Percentiles rank a stretch among this genome's conserved stretches.
Evolutionary conservation across 805 yeast genomes (phyloP).

Genomic region (Sugiyamaella valdiviana): DNA sequence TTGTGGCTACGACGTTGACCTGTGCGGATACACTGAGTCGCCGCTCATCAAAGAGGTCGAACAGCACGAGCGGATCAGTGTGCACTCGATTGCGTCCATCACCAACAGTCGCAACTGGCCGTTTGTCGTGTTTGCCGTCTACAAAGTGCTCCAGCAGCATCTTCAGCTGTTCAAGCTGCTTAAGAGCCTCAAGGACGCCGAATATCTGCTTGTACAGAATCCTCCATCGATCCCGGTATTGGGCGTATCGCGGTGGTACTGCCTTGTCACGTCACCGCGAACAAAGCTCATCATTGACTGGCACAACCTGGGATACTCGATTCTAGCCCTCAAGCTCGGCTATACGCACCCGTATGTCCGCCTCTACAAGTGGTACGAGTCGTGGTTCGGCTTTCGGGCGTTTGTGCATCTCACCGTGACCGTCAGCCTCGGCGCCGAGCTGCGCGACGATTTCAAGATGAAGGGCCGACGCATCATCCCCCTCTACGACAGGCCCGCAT

Average conservation of each 20-base stretch:
- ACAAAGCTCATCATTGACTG: constrained; percentile 78
- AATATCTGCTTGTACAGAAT: constrained; percentile 65
- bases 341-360: constrained; percentile 56
- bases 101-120: constrained; percentile 35
- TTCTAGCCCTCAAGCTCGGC: constrained; percentile 59
- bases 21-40: constrained; percentile 64
- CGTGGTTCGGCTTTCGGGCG: constrained; percentile 53
- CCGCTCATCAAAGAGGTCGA: constrained; percentile 17
- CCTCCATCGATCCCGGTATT: constrained; percentile 90
- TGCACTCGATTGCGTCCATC: constrained; percentile 28
- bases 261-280: constrained; percentile 43
- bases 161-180: constrained; percentile 43
- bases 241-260: constrained; percentile 52
- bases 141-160: constrained; percentile 57
- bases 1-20: constrained; percentile 63
- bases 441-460: constrained; percentile 52
- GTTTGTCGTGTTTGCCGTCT: constrained; percentile 48
- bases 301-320: constrained; percentile 91
- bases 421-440: constrained; percentile 56
- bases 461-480: constrained; percentile 47
- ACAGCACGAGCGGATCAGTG: constrained; percentile 24
- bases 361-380: constrained; percentile 58
- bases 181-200: constrained; percentile 51
- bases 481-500: constrained; percentile 81
- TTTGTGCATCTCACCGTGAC: constrained; percentile 78